Conservation (phyloP, 2,329 filamentous ascomycete genomes). For the Didymella keratinophila region DNA sequence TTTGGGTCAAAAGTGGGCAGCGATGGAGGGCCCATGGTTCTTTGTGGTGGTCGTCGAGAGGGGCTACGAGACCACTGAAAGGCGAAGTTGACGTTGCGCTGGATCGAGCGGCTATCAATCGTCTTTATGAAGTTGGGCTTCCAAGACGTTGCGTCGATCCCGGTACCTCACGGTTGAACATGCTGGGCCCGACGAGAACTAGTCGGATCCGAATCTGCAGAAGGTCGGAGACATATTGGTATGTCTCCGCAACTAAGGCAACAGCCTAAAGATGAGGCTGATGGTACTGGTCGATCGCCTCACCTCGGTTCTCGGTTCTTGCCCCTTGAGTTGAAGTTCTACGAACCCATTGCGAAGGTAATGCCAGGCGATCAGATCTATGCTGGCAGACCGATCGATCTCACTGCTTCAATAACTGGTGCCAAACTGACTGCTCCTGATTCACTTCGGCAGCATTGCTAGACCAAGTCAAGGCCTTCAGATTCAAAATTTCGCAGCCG, state of each 20-base stretch:
- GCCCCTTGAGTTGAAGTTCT: no score
- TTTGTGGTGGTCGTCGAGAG: constrained; percentile 1
- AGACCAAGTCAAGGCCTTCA: not conserved
- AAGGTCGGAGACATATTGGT: constrained; percentile 7
- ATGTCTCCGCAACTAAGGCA: constrained; percentile 11
- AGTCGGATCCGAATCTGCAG: not conserved
- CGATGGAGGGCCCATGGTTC: constrained; percentile 27
- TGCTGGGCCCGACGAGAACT: not conserved
- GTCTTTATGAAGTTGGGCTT: not conserved
- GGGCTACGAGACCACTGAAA: constrained; percentile 1
- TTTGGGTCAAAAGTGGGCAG: constrained; percentile 28
- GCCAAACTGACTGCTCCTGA: not conserved
- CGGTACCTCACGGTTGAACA: not conserved
- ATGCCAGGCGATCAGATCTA: not conserved
- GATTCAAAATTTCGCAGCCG: not conserved
- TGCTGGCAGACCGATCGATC: not conserved
- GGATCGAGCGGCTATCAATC: not conserved
- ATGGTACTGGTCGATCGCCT: not conserved
- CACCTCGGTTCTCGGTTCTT: not conserved
- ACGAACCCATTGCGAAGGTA: no score
- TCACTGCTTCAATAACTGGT: not conserved
- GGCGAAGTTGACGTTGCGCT: not conserved
- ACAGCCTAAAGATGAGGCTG: not conserved
- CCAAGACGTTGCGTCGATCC: not conserved
- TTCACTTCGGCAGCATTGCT: not conserved